These are phyloP conservation scores for Yarrowia sp. DNA, from an alignment of 805 yeast species.

Conservation along the genomic window DNA sequence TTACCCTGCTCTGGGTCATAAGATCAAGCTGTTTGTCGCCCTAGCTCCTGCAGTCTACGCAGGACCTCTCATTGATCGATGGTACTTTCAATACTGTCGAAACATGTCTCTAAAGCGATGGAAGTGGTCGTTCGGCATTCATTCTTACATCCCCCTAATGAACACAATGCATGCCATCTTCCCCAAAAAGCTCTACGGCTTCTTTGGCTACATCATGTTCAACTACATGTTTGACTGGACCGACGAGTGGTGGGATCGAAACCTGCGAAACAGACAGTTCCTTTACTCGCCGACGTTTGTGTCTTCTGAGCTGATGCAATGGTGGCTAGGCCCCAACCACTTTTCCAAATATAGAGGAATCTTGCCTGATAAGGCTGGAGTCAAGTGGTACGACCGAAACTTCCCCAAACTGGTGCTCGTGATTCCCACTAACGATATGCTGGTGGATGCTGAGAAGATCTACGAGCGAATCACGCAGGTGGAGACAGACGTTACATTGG, in stretches of 20 bases:
- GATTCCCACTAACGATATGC: slow-evolving; percentile 72
- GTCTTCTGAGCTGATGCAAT: slow-evolving; percentile 79
- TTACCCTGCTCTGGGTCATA: slow-evolving; percentile 56
- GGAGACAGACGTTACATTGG: slow-evolving; percentile 52
- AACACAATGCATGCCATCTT: slow-evolving; percentile 60
- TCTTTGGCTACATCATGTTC: slow-evolving; percentile 79
- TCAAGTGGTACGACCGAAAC: slow-evolving; percentile 51
- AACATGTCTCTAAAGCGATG: slow-evolving; percentile 44
- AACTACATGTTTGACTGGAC: slow-evolving; percentile 88
- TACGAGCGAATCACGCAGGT: slow-evolving; percentile 62
- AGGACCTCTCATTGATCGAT: slow-evolving; percentile 70
- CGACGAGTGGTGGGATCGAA: slow-evolving; percentile 74
- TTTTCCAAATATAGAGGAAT: slow-evolving; percentile 59
- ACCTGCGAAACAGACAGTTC: slow-evolving; percentile 74
- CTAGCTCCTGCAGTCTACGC: slow-evolving; percentile 93
- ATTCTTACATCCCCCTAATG: slow-evolving; percentile 81
- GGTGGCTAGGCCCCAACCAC: slow-evolving; percentile 80
- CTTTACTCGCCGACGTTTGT: slow-evolving; percentile 86
- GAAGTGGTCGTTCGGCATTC: slow-evolving; percentile 68
- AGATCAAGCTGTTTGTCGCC: slow-evolving; percentile 72
- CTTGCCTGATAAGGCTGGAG: slow-evolving; percentile 58
- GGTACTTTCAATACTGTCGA: slow-evolving; percentile 50
- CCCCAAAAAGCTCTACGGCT: slow-evolving; percentile 64
- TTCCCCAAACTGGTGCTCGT: slow-evolving; percentile 71
- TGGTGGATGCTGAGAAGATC: slow-evolving; percentile 78